A percentile compares a stretch with the other conserved stretches of the same genome.
Conservation (phyloP, 345 rosid genomes). For the Psidium guajava region DNA sequence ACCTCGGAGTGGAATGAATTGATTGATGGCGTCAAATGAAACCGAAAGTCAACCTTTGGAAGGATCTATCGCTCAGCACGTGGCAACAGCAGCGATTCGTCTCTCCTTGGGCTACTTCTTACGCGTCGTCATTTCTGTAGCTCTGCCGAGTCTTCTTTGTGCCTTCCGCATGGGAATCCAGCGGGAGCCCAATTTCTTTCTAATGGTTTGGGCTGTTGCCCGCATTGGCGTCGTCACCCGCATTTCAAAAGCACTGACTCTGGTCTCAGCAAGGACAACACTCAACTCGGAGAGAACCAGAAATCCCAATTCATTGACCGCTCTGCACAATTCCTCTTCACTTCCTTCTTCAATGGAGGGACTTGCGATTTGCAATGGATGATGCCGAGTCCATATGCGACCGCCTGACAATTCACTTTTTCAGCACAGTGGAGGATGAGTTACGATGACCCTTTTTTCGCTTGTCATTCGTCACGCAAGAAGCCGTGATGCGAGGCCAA, state of each 20-base stretch:
- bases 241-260: background rate
- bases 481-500: background rate
- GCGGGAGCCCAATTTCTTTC: background rate
- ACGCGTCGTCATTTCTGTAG: too few species aligned
- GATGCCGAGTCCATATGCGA: background rate
- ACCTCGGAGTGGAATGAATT: background rate
- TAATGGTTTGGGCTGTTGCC: background rate
- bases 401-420: background rate
- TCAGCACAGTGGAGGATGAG: background rate
- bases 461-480: too few species aligned
- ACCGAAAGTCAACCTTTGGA: background rate
- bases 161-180: background rate
- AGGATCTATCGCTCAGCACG: background rate
- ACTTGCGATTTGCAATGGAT: background rate
- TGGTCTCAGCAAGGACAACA: background rate
- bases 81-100: background rate
- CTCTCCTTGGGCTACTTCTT: too few species aligned
- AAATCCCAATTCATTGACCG: background rate
- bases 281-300: background rate
- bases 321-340: background rate
- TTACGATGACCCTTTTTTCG: background rate
- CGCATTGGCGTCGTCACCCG: background rate
- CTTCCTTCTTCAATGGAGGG: background rate
- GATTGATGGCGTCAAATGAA: background rate
- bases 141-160: background rate